phyloP scores from a whole-genome alignment of 1,284 basidiomycete species.

The Omphalotus olearius region DNA sequence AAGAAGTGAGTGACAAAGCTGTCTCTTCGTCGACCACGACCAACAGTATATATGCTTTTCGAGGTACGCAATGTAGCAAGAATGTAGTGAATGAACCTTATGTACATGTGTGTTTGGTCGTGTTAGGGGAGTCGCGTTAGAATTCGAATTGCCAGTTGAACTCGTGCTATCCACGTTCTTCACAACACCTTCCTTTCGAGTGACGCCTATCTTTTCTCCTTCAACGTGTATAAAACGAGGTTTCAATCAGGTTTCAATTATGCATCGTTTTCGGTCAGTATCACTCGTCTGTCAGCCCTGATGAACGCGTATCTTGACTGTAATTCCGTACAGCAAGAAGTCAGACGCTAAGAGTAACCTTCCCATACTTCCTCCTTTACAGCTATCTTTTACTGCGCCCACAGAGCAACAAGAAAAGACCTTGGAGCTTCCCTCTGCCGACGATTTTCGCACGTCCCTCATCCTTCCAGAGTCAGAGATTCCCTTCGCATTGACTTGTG shows the following conservation, averaged over 20 bases:
- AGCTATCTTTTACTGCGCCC: slow-evolving; percentile 19
- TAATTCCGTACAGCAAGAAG: slow-evolving; percentile 47
- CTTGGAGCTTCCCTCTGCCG: slow-evolving; percentile 57
- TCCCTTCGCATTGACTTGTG: slow-evolving; percentile 12
- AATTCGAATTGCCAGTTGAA: slow-evolving; percentile 23
- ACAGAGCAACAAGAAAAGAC: slow-evolving; percentile 19
- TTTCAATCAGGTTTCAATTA: slow-evolving; percentile 43
- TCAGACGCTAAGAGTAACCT: slow-evolving; percentile 53
- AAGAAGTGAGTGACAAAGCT: slow-evolving; percentile 56
- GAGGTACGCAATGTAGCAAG: slow-evolving; percentile 8
- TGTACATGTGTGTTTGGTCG: not conserved
- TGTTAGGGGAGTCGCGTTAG: not conserved
- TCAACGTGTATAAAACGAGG: slow-evolving; percentile 71
- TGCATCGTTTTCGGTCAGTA: slow-evolving; percentile 80
- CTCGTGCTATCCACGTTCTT: slow-evolving; percentile 77
- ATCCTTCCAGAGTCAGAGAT: slow-evolving; percentile 74
- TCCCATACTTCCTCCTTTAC: slow-evolving; percentile 29
- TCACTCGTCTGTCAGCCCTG: slow-evolving; percentile 16
- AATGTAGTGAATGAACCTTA: not conserved
- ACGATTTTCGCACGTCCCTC: slow-evolving; percentile 77
- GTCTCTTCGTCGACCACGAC: not conserved
- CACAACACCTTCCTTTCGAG: slow-evolving; percentile 38
- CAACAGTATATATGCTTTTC: not conserved
- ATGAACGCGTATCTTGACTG: slow-evolving; percentile 19
- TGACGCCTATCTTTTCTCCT: slow-evolving; percentile 25